Evolutionary conservation across 2,329 filamentous ascomycete genomes (phyloP).

Genomic region (Sordariomycetes sp.): DNA sequence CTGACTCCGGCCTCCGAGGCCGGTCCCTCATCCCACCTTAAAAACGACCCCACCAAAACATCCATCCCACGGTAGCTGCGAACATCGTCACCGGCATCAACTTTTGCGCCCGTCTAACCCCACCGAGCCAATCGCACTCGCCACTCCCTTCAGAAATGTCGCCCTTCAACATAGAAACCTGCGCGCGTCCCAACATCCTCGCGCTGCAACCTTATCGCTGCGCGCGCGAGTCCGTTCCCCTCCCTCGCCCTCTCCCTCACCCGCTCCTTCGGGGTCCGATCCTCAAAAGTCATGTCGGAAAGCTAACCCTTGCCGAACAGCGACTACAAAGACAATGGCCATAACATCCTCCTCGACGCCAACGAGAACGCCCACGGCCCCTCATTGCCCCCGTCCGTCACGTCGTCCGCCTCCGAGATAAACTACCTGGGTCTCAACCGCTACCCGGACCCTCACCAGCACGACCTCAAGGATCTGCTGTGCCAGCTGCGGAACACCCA

Average conservation of each 20-base stretch:
- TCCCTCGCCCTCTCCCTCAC: not conserved
- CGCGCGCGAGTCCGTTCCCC: constrained; percentile 60
- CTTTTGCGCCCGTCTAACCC: no score
- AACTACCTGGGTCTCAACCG: constrained; percentile 71
- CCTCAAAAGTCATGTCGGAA: no score
- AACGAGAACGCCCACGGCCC: constrained; percentile 97
- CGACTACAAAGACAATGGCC: constrained; percentile 98
- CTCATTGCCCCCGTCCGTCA: constrained; percentile 44
- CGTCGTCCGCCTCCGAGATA: constrained; percentile 16
- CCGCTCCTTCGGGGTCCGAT: no score
- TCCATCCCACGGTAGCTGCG: no score
- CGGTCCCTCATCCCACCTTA: no score
- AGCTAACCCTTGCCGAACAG: constrained; percentile 30
- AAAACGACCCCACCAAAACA: no score
- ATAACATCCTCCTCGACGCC: constrained; percentile 90
- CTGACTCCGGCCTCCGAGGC: no score
- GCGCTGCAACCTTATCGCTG: constrained; percentile 72
- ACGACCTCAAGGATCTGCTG: constrained; percentile 74
- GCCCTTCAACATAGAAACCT: constrained; percentile 64
- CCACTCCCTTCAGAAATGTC: no score
- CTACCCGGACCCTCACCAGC: constrained; percentile 95
- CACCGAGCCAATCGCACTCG: no score
- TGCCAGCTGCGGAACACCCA: constrained; percentile 83
- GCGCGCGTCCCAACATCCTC: constrained; percentile 69
- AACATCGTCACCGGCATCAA: no score